Conservation (phyloP, 371 early-diverging fungal genomes). For the Mucor saturninus region DNA sequence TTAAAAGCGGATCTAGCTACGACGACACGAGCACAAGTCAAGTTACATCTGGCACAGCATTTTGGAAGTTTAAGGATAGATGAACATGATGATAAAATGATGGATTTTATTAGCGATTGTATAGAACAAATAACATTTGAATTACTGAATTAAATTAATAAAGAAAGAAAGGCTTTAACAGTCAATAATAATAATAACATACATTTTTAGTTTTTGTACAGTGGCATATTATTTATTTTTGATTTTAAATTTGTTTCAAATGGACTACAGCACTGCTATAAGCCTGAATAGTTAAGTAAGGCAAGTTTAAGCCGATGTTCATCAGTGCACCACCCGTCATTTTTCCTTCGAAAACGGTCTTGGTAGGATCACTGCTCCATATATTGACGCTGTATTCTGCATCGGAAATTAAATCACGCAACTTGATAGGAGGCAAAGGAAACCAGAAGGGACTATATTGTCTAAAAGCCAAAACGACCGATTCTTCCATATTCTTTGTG, state of each 20-base stretch:
- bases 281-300: conserved; percentile 23
- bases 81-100: conserved; percentile 13
- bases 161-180: too few relatives aligned
- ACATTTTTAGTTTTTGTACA: too few relatives aligned
- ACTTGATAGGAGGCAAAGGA: conserved; percentile 30
- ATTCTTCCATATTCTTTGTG: conserved; percentile 12
- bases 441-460: conserved; percentile 36
- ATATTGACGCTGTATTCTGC: conserved; percentile 24
- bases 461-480: conserved; percentile 43
- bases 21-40: conserved; percentile 44
- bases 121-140: conserved; percentile 6
- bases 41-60: conserved; percentile 30
- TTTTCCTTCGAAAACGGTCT: conserved; percentile 17
- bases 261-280: conserved; percentile 34
- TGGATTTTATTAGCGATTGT: conserved; percentile 10
- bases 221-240: background rate
- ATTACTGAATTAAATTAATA: background rate
- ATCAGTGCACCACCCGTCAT: conserved; percentile 39
- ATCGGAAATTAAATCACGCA: conserved; percentile 21
- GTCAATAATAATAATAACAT: too few relatives aligned
- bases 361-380: conserved; percentile 30
- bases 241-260: conserved; percentile 1
- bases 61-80: conserved; percentile 37
- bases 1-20: conserved; percentile 36
- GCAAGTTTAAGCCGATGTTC: conserved; percentile 31